Base-by-base conservation (phyloP, 768 basidiomycete genomes). In the Panaeolus papilionaceus region DNA sequence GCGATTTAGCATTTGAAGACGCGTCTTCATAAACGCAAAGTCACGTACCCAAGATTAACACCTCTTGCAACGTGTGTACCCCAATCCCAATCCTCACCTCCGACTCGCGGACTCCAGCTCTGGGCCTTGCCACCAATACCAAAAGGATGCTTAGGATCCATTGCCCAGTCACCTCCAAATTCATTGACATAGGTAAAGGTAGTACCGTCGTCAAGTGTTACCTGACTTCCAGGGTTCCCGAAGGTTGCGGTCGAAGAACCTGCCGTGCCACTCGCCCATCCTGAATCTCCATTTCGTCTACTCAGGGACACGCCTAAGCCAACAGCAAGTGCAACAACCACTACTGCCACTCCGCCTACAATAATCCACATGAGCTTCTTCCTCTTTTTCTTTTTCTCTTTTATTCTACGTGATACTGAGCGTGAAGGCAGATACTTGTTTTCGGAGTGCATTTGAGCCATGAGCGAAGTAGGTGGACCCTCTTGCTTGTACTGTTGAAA, bases 141-240 rank as follows among this genome's bases (percentile, higher is more conserved):
- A 78, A 94, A 92, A 2, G 94, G 94, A 68, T 89, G 79, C 11
- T 82, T 81, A 2, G 90, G 86, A 77, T 95, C 88, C 71, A 81
- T 84, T 62, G 88, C 90, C 95, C 95, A 98, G 71, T 82, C 85
- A 0, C 96, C 95, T 64, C 93, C 94, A 72, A 93, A 93, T 8
- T 83, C 64, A 75, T 96, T 98, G 49, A 75, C 74, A 78, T 98
- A 98, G 0, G 83, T 90, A 80, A 95, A 92, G 2, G 84, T 91
- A 4, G 88, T 84, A 10, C 95, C 95, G 73, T 95, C 89, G 2
- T 89, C 92, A 72, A 85, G 84, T 2, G 85, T 89, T 51, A 95
- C 80, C 14, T 80, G 79, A 66, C 87, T 91, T 12, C 94, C 95
- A 66, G 87, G 83, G 23, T 81, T 85, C 18, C 95, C 95, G 4